Percentiles rank a stretch among this genome's conserved stretches.
These are phyloP conservation scores for Hypoxylon sp. DNA, from an alignment of 2,329 filamentous ascomycete genomes.

Conservation along the genomic window DNA sequence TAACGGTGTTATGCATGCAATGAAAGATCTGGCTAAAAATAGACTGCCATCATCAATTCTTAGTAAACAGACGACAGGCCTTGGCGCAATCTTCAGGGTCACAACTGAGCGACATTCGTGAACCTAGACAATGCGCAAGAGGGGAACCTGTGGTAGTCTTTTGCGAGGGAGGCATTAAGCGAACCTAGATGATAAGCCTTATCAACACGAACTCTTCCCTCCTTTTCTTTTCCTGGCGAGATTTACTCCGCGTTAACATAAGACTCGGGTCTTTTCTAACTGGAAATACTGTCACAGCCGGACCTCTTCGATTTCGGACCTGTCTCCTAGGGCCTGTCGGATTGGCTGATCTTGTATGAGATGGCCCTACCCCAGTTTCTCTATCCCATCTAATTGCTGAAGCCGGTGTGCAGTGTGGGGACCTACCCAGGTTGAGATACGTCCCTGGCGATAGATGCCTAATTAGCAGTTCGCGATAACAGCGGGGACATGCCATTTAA, in stretches of 20 bases:
- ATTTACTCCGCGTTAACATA: not conserved
- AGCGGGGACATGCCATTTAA: slow-evolving; percentile 7
- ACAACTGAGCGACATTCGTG: slow-evolving; percentile 17
- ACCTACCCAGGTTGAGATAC: slow-evolving; percentile 10
- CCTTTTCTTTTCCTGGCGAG: not conserved
- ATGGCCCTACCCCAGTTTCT: slow-evolving; percentile 12
- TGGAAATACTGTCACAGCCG: not conserved
- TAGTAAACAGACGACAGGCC: slow-evolving; percentile 30
- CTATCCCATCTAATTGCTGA: not conserved
- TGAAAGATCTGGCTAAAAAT: slow-evolving; percentile 34
- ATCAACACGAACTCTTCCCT: not conserved
- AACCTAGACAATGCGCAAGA: slow-evolving; percentile 1
- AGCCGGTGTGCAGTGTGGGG: slow-evolving; percentile 18
- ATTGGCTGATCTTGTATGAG: slow-evolving; percentile 28
- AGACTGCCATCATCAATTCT: slow-evolving; percentile 28
- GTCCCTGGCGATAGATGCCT: slow-evolving; percentile 9
- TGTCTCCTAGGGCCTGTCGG: slow-evolving; percentile 6
- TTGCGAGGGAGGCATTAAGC: slow-evolving; percentile 5
- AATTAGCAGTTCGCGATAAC: slow-evolving; percentile 22
- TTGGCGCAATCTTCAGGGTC: slow-evolving; percentile 32
- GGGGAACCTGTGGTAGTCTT: slow-evolving; percentile 14
- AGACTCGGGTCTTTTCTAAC: not conserved
- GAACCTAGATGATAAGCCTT: not conserved
- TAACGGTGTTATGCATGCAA: not conserved
- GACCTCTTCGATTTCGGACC: slow-evolving; percentile 11